Conservation (phyloP, 768 basidiomycete genomes). For the Mycena olivaceomarginata region DNA sequence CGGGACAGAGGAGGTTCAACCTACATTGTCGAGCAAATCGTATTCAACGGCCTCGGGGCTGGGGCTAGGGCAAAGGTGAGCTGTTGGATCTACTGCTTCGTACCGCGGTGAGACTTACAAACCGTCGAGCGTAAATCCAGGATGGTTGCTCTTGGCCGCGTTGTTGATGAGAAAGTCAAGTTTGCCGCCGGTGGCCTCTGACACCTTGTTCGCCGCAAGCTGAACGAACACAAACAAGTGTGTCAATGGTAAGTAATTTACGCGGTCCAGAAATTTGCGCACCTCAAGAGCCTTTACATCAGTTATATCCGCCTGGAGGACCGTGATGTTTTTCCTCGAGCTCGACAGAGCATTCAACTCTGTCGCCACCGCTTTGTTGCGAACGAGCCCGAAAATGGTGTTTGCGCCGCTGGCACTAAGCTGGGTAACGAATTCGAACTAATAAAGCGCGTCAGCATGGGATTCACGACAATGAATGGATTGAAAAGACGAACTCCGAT, state of each 20-base stretch:
- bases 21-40: neutral
- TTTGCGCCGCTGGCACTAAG: neutral
- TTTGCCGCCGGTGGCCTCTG: neutral
- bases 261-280: neutral
- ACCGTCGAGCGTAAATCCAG: neutral
- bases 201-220: neutral
- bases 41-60: neutral
- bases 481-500: neutral
- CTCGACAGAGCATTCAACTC: neutral
- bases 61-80: neutral
- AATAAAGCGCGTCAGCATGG: neutral
- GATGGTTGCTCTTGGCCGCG: neutral
- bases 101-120: neutral
- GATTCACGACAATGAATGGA: neutral
- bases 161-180: neutral
- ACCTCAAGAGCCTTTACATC: neutral
- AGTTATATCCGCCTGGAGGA: neutral
- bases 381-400: neutral
- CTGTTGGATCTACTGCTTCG: neutral
- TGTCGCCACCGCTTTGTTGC: neutral
- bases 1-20: neutral
- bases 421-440: constrained; percentile 2
- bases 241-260: no score
- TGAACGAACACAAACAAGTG: neutral
- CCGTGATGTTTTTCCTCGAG: neutral